These are phyloP conservation scores for Ophiocordyceps sinensis DNA, from an alignment of 2,329 filamentous ascomycete species.

Conservation along the genomic window DNA sequence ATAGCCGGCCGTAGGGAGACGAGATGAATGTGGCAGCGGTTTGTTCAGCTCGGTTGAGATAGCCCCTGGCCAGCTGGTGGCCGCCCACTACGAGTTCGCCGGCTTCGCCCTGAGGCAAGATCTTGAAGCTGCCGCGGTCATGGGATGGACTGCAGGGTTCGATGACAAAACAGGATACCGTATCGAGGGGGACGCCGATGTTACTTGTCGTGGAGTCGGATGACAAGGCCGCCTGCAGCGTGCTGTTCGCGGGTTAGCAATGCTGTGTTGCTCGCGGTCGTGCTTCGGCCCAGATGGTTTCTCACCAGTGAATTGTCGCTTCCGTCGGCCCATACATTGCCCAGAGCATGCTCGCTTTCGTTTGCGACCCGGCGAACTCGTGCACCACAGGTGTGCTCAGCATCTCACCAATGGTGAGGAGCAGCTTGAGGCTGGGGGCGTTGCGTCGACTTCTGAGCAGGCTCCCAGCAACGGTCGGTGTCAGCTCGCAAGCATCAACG, in stretches of 20 bases:
- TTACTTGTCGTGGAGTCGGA: conserved; percentile 43
- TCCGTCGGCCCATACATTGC: conserved; percentile 94
- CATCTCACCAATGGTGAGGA: conserved; percentile 91
- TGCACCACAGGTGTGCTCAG: conserved; percentile 60
- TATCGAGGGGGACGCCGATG: conserved; percentile 67
- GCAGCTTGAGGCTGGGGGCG: conserved; percentile 52
- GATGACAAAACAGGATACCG: conserved; percentile 65
- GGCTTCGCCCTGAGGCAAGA: conserved; percentile 51
- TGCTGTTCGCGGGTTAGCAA: conserved; percentile 27
- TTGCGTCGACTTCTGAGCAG: conserved; percentile 52
- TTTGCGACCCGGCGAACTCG: conserved; percentile 55
- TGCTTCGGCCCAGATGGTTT: conserved; percentile 7
- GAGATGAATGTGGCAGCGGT: conserved; percentile 58
- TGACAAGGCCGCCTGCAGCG: conserved; percentile 50
- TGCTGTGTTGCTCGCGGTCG: background rate
- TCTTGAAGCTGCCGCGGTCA: conserved; percentile 20
- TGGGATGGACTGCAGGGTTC: conserved; percentile 21
- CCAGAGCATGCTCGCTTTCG: conserved; percentile 53
- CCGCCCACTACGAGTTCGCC: conserved; percentile 78
- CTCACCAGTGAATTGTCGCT: conserved; percentile 67
- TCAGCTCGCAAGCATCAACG: conserved; percentile 77
- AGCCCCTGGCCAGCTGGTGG: conserved; percentile 62
- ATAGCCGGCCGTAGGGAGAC: conserved; percentile 54
- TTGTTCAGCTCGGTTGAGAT: conserved; percentile 68
- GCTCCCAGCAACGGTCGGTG: conserved; percentile 72